A percentile compares a stretch with the other conserved stretches of the same genome.
phyloP scores from a whole-genome alignment of 116 monocot genomes.

The Cymodocea nodosa region DNA sequence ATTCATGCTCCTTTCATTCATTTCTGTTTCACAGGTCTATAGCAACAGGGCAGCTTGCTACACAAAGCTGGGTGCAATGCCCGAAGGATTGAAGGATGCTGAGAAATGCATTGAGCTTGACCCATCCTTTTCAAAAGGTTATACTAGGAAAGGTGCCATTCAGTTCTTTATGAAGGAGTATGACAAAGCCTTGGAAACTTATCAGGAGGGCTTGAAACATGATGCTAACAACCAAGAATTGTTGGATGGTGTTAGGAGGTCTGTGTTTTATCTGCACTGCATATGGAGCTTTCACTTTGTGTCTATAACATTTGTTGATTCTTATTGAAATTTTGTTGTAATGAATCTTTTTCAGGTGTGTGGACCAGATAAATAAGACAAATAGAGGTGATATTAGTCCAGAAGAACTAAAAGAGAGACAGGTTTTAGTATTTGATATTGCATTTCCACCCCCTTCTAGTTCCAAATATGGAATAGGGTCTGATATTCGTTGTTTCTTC shows the following conservation, averaged over 20 bases:
- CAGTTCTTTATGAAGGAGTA: constrained; percentile 99
- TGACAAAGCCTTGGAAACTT: constrained; percentile 91
- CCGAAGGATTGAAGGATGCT: constrained; percentile 95
- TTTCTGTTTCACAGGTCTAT: constrained; percentile 46
- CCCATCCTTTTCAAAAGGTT: constrained; percentile 81
- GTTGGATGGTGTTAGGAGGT: constrained; percentile 79
- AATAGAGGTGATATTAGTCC: constrained; percentile 75
- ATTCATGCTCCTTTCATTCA: too few species aligned
- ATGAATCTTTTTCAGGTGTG: constrained; percentile 46
- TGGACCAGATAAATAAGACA: constrained; percentile 90
- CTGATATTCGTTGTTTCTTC: not conserved
- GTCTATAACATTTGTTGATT: not conserved
- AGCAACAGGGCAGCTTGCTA: constrained; percentile 98
- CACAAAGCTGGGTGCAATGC: constrained; percentile 81
- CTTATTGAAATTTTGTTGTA: not conserved
- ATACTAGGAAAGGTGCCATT: constrained; percentile 82
- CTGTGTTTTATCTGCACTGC: not conserved
- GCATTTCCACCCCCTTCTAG: not conserved
- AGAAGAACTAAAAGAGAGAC: constrained; percentile 89
- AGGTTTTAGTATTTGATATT: constrained; percentile 26
- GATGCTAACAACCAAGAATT: constrained; percentile 81
- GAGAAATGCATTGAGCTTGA: constrained; percentile 97
- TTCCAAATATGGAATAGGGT: not conserved
- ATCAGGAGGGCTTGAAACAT: constrained; percentile 83
- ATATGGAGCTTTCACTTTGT: not conserved